These are phyloP conservation scores for Tetrahymena thermophila DNA, from an alignment of 73 alveolate species.

Conservation along the genomic window DNA sequence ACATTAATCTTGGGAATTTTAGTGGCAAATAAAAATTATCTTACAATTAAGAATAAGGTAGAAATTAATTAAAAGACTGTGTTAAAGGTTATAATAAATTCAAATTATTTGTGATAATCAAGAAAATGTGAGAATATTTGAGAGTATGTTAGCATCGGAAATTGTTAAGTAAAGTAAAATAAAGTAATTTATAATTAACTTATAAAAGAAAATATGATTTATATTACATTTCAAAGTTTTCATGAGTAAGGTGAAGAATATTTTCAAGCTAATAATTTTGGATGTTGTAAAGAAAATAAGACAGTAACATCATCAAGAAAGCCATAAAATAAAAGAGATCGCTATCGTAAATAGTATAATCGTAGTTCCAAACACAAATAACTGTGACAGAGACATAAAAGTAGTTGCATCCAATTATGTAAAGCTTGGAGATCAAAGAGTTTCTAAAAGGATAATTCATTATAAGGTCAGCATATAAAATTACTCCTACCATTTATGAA, in stretches of 20 bases:
- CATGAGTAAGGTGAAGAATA: neutral
- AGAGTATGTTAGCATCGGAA: too few species aligned
- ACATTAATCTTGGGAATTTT: too few species aligned
- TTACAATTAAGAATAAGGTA: too few species aligned
- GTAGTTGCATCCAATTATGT: neutral
- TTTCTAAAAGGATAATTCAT: neutral
- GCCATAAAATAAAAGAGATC: neutral
- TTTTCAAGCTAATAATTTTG: neutral
- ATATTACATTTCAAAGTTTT: neutral
- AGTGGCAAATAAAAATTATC: too few species aligned
- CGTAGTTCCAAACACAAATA: neutral
- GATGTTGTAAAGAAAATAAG: neutral
- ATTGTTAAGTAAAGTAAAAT: neutral
- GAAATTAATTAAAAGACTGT: too few species aligned
- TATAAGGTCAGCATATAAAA: neutral
- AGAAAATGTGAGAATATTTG: too few species aligned
- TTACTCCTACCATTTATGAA: neutral
- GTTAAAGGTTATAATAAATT: too few species aligned
- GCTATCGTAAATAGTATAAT: neutral
- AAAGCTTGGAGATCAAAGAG: neutral
- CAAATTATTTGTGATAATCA: too few species aligned
- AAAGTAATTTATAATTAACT: neutral
- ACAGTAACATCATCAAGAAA: neutral
- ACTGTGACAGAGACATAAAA: neutral
- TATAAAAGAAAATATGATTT: neutral